Percentiles rank a stretch among this genome's conserved stretches.
Conservation (phyloP, 805 yeast species). For the Tetrapisispora phaffii region DNA sequence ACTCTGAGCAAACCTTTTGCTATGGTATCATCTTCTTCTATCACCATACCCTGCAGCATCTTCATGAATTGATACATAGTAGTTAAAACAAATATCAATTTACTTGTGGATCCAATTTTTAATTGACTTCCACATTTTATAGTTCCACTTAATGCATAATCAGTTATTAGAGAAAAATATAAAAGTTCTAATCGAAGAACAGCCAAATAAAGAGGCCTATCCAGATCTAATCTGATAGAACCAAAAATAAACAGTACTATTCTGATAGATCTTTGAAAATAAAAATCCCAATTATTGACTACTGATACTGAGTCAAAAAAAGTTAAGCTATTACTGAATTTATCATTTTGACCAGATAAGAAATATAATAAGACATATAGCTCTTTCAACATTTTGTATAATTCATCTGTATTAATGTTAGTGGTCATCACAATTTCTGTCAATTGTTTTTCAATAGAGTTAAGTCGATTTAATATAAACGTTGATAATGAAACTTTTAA, state of each 20-base stretch:
- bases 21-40: slow-evolving; percentile 4
- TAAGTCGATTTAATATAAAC: slow-evolving; percentile 8
- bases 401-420: slow-evolving; percentile 6
- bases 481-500: slow-evolving; percentile 2
- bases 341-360: slow-evolving; percentile 11
- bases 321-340: slow-evolving; percentile 10
- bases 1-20: slow-evolving; percentile 18
- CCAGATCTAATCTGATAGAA: slow-evolving; percentile 5
- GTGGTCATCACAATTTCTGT: slow-evolving; percentile 8
- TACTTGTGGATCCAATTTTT: slow-evolving; percentile 8
- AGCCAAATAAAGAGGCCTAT: slow-evolving; percentile 1
- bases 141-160: slow-evolving; percentile 7
- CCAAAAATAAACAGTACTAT: slow-evolving; percentile 18
- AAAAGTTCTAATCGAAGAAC: slow-evolving; percentile 9
- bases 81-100: slow-evolving; percentile 13
- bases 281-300: slow-evolving; percentile 16
- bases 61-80: slow-evolving; percentile 11
- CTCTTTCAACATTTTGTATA: slow-evolving; percentile 7
- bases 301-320: slow-evolving; percentile 14
- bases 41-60: background rate
- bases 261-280: slow-evolving; percentile 21
- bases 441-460: slow-evolving; percentile 5
- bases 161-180: slow-evolving; percentile 14
- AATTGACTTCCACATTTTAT: slow-evolving; percentile 1
- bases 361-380: slow-evolving; percentile 19